Base-by-base conservation (phyloP, 352 stramenopile genomes). In the Phytophthora chlamydospora region DNA sequence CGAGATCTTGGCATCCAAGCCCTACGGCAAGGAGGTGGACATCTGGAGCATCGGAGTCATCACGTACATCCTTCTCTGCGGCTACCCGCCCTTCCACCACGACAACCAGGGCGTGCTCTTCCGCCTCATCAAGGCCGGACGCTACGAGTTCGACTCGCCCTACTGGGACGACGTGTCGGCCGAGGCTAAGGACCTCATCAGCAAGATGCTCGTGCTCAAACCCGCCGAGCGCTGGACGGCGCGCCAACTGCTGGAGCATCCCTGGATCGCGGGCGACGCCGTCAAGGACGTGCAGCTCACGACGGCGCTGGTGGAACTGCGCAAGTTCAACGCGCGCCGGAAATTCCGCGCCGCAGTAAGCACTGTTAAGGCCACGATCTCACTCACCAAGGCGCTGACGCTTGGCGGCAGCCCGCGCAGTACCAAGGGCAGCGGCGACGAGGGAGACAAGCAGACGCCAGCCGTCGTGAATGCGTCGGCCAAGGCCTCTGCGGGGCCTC, bases 341-440 rank as follows among this genome's bases (percentile, higher is more conserved):
- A 98, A 97, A 73, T 97, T 98, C 75, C 97, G 96, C 70, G 89
- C 89, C 29, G 92, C 92, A 2, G 85, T 98, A 12, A 96, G 93
- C 60, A 97, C 91, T 10, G 91, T 96, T 59, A 91, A 88, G 66
- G 78, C 80, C 43, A 90, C 83, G 13, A 88, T 91, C 56, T 91
- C 81, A 34, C 74, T 91, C n/a, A 85, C 83, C 8, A 90, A 90
- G 62, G 77, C 69, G 38, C 71, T 91, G 27, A 83, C 77, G 39
- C 66, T 73, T 8, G 68, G 70, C 6, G 40, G 51, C 33, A 75
- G 69, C 33, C 65, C 65, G 17, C 57, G 52, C 7, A 73, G 67
- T 43, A 71, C 10, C 44, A 80, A 75, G 43, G 35, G 58, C 53
- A 72, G 53, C 21, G 49, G 32, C 7, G 68, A 76, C 17, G 55